Conservation (phyloP, 352 stramenopile species). For the Lagenidium sp. region DNA sequence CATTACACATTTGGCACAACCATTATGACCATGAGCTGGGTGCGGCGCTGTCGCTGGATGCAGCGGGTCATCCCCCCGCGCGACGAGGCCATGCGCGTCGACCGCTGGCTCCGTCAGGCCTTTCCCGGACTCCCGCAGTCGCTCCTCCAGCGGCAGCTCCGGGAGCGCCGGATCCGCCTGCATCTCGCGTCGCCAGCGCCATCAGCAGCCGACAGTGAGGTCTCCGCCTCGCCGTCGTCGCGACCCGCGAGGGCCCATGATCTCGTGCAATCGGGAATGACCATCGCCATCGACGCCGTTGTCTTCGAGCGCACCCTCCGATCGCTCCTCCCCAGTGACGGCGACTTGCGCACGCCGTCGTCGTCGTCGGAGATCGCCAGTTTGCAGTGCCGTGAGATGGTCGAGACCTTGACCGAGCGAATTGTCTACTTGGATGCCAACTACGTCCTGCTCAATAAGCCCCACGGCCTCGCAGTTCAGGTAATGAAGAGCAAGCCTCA, state of each 20-base stretch:
- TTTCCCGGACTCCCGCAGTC: conserved; percentile 44
- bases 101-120: conserved; percentile 49
- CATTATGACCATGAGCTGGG: conserved; percentile 18
- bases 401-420: conserved; percentile 20
- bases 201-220: background rate
- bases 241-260: conserved; percentile 13
- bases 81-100: conserved; percentile 53
- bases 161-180: conserved; percentile 60
- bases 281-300: conserved; percentile 44
- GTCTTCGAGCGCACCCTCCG: conserved; percentile 27
- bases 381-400: background rate
- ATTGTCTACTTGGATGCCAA: conserved; percentile 44
- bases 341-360: no score
- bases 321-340: no score
- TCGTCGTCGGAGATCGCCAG: background rate
- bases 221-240: background rate
- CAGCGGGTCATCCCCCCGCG: conserved; percentile 25
- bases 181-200: conserved; percentile 6
- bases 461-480: conserved; percentile 55
- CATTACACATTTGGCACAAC: background rate
- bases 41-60: conserved; percentile 38
- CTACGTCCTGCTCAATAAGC: conserved; percentile 62
- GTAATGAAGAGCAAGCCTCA: conserved; percentile 6
- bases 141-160: conserved; percentile 51
- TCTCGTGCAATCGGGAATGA: conserved; percentile 24